Conservation (phyloP, 2,329 filamentous ascomycete species). For the Diaporthe longicolla region DNA sequence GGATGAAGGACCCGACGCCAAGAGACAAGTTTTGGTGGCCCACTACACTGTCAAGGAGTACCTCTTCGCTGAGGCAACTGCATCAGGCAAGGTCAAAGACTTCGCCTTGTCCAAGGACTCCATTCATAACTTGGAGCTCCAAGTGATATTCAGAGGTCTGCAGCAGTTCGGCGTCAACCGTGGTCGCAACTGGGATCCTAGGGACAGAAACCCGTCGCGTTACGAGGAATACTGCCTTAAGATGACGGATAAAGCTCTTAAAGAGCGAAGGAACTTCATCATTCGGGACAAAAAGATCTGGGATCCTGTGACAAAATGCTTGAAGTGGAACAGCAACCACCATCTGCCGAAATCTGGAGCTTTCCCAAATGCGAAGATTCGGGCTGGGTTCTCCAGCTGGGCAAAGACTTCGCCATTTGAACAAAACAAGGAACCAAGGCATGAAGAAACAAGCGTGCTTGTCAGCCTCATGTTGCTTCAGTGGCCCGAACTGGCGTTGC, state of each 20-base stretch:
- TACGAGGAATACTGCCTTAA: slow-evolving; percentile 34
- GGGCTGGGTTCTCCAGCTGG: background rate
- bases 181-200: no score
- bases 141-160: slow-evolving; percentile 28
- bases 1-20: no score
- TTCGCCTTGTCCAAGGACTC: background rate
- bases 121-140: slow-evolving; percentile 15
- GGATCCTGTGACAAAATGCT: slow-evolving; percentile 4
- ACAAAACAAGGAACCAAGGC: background rate
- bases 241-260: slow-evolving; percentile 29
- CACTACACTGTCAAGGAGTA: slow-evolving; percentile 40
- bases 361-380: background rate
- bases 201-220: background rate
- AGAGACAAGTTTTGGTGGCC: slow-evolving; percentile 18
- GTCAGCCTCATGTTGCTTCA: slow-evolving; percentile 24
- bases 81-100: background rate
- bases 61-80: background rate
- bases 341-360: background rate
- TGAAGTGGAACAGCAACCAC: slow-evolving; percentile 1
- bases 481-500: slow-evolving; percentile 9
- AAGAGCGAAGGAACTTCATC: background rate
- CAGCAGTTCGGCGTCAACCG: slow-evolving; percentile 9
- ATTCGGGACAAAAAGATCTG: background rate
- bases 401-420: slow-evolving; percentile 10
- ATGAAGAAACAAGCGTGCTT: background rate